A percentile compares a stretch with the other conserved stretches of the same genome.
These are phyloP conservation scores for Globisporangium orthogonon DNA, from an alignment of 352 stramenopile species.

Conservation along the genomic window DNA sequence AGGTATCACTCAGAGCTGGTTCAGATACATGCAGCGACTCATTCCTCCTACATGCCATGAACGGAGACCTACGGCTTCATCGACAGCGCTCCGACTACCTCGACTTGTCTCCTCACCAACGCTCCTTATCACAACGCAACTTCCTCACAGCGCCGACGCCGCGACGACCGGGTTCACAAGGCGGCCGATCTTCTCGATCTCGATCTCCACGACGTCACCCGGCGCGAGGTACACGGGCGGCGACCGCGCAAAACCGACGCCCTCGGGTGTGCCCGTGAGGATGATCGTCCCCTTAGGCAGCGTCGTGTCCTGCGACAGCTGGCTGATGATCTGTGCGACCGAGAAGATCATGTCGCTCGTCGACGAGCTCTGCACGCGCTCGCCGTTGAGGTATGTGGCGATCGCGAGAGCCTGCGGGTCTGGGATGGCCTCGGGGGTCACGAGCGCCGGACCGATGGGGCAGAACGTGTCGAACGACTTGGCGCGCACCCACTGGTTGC, in stretches of 20 bases:
- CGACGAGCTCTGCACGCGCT: constrained; percentile 83
- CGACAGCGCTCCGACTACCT: too few relatives aligned
- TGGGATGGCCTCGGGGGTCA: constrained; percentile 64
- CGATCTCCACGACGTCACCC: constrained; percentile 87
- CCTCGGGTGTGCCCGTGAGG: constrained; percentile 87
- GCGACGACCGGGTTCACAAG: constrained; percentile 80
- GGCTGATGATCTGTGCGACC: constrained; percentile 82
- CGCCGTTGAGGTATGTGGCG: constrained; percentile 74
- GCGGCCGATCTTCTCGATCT: constrained; percentile 88
- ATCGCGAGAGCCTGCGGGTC: constrained; percentile 77
- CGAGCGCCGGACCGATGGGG: constrained; percentile 81
- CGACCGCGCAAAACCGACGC: constrained; percentile 84
- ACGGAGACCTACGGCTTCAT: too few relatives aligned
- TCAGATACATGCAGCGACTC: background rate
- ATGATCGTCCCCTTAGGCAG: constrained; percentile 86
- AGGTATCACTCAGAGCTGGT: background rate
- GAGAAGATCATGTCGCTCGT: constrained; percentile 91
- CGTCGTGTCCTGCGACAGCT: constrained; percentile 87
- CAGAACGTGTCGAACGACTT: constrained; percentile 92
- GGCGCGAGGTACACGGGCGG: constrained; percentile 81
- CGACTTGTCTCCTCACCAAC: too few relatives aligned
- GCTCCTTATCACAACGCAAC: background rate
- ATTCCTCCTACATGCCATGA: too few relatives aligned
- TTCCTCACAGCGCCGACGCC: constrained; percentile 50
- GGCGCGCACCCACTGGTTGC: constrained; percentile 83